Percentiles rank a stretch among this genome's conserved stretches.
Conservation (phyloP, 139 green algal species). For the Coelastrella sp. region DNA sequence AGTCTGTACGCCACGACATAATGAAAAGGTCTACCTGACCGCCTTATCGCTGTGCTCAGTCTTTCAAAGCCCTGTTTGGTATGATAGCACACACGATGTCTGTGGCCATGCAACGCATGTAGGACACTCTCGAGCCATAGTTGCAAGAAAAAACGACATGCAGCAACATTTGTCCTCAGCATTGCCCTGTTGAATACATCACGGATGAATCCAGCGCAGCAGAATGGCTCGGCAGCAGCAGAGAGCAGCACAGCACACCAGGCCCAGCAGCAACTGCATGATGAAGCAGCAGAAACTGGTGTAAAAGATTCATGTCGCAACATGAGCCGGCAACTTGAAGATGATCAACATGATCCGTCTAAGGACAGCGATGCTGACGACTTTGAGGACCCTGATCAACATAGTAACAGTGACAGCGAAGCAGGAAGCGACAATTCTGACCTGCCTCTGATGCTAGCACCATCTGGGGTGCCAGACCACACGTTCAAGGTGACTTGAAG, state of each 20-base stretch:
- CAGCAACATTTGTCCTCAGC: background rate
- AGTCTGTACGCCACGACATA: no score
- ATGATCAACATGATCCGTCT: background rate
- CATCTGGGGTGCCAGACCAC: slow-evolving; percentile 20
- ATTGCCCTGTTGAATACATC: background rate
- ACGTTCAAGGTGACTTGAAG: slow-evolving; percentile 30
- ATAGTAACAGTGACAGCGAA: background rate
- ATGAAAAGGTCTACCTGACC: no score
- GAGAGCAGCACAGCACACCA: slow-evolving; percentile 27
- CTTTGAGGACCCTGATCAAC: background rate
- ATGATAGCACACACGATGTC: background rate
- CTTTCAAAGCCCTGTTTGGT: background rate
- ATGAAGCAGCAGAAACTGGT: no score
- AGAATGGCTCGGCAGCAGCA: slow-evolving; percentile 17
- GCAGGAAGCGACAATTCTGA: background rate
- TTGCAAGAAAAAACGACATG: background rate
- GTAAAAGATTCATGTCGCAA: no score
- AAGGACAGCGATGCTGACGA: background rate
- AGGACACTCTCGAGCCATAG: background rate
- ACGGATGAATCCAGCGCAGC: slow-evolving; percentile 7
- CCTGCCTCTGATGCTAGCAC: slow-evolving; percentile 32
- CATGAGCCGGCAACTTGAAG: no score
- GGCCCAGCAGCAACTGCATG: background rate
- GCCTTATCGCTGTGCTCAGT: no score
- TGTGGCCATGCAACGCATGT: background rate